Conservation (phyloP, 225 moss, liverwort and hornwort genomes). For the Pseudisothecium myosuroides region DNA sequence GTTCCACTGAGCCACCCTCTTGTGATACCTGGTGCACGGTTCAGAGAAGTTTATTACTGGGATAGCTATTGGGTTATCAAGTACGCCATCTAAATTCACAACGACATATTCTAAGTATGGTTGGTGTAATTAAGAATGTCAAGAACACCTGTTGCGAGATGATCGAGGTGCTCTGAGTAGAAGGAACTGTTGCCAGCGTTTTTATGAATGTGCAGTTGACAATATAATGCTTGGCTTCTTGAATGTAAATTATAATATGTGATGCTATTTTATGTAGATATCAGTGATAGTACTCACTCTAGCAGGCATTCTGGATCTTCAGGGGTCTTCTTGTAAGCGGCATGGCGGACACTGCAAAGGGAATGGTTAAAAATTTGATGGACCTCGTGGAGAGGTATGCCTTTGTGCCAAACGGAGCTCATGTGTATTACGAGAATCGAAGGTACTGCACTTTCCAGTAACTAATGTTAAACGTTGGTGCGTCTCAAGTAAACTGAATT, state of each 20-base stretch:
- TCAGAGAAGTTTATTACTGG: constrained; percentile 63
- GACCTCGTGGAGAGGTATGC: constrained; percentile 42
- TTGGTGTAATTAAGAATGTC: neutral
- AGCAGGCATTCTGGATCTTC: neutral
- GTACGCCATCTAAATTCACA: neutral
- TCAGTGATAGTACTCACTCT: neutral
- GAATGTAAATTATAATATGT: neutral
- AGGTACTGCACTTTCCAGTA: constrained; percentile 1
- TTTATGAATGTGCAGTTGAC: neutral
- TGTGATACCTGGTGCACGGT: constrained; percentile 51
- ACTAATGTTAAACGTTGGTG: neutral
- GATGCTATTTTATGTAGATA: neutral
- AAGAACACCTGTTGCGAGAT: neutral
- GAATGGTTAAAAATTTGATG: constrained; percentile 49
- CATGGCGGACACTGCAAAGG: constrained; percentile 42
- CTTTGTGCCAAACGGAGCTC: constrained; percentile 53
- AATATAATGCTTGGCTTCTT: neutral
- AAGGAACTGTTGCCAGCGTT: neutral
- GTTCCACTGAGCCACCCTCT: constrained; percentile 23
- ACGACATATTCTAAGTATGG: neutral
- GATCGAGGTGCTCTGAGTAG: neutral
- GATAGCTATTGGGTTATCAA: constrained; percentile 65
- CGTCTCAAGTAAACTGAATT: neutral
- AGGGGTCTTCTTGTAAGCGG: constrained; percentile 61
- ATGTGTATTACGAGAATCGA: constrained; percentile 48